phyloP scores from a whole-genome alignment of 2,329 filamentous ascomycete genomes.

The Bretziella fagacearum region DNA sequence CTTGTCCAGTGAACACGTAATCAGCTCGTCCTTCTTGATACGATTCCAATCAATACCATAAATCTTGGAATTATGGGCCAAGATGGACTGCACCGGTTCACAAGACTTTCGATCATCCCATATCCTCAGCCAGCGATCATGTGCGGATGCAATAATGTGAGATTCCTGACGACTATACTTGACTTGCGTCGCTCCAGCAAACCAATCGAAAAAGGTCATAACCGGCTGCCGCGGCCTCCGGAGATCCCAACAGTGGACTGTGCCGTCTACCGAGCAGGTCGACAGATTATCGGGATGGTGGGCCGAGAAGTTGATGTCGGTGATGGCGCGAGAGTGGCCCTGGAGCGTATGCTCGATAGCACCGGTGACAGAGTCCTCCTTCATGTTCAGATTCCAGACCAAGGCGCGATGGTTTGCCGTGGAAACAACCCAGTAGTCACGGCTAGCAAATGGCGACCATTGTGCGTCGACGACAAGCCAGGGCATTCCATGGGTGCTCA shows the following conservation, averaged over 20 bases:
- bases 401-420: conserved; percentile 89
- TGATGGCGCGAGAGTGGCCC: conserved; percentile 71
- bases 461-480: conserved; percentile 94
- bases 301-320: conserved; percentile 90
- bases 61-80: conserved; percentile 81
- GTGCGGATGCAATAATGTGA: conserved; percentile 77
- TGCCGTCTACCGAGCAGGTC: conserved; percentile 84
- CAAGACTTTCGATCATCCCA: conserved; percentile 78
- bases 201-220: conserved; percentile 79
- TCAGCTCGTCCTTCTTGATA: conserved; percentile 50
- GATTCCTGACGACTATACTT: conserved; percentile 83
- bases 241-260: conserved; percentile 84
- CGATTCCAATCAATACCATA: conserved; percentile 94
- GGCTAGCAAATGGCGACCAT: conserved; percentile 82
- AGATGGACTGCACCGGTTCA: conserved; percentile 64
- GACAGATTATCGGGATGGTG: conserved; percentile 79
- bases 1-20: conserved; percentile 80
- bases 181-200: conserved; percentile 82
- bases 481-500: conserved; percentile 67
- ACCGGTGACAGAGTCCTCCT: conserved; percentile 51
- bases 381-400: conserved; percentile 78
- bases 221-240: conserved; percentile 55
- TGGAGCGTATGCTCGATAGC: conserved; percentile 77
- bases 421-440: conserved; percentile 86
- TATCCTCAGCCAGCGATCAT: conserved; percentile 72